Percentiles rank a stretch among this genome's conserved stretches.
These are phyloP conservation scores for Pisolithus albus DNA, from an alignment of 768 basidiomycete species.

Conservation along the genomic window DNA sequence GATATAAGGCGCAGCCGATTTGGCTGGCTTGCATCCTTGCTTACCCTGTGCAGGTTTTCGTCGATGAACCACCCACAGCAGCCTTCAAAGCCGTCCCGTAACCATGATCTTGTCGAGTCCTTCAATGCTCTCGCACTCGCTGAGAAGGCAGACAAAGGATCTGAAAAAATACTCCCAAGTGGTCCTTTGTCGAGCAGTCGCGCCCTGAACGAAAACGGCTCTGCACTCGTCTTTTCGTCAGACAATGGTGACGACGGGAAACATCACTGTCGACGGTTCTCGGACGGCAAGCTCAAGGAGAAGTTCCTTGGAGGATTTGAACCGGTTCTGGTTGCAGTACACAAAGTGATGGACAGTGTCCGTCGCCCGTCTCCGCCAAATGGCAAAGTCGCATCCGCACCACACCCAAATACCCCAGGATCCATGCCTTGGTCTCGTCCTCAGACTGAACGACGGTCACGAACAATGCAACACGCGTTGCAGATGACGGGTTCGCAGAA, in stretches of 20 bases:
- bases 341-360: slow-evolving; percentile 4
- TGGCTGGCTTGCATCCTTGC: slow-evolving; percentile 8
- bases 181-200: not conserved
- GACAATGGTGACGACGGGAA: not conserved
- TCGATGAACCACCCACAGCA: not conserved
- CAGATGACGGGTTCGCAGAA: not conserved
- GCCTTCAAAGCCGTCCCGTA: slow-evolving; percentile 8
- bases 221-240: too few species aligned
- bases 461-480: slow-evolving; percentile 33
- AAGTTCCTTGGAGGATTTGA: slow-evolving; percentile 48
- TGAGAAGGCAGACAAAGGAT: slow-evolving; percentile 8
- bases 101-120: slow-evolving; percentile 25
- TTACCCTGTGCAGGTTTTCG: not conserved
- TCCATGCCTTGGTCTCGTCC: slow-evolving; percentile 34
- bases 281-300: not conserved
- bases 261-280: not conserved
- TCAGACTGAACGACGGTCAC: slow-evolving; percentile 23
- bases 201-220: not conserved
- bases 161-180: slow-evolving; percentile 12
- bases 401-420: slow-evolving; percentile 19
- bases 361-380: slow-evolving; percentile 10
- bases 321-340: slow-evolving; percentile 10
- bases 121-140: slow-evolving; percentile 30
- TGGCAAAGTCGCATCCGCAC: slow-evolving; percentile 8
- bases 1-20: slow-evolving; percentile 5